These are phyloP conservation scores for Steccherinum ochraceum DNA, from an alignment of 768 basidiomycete species.

Conservation along the genomic window DNA sequence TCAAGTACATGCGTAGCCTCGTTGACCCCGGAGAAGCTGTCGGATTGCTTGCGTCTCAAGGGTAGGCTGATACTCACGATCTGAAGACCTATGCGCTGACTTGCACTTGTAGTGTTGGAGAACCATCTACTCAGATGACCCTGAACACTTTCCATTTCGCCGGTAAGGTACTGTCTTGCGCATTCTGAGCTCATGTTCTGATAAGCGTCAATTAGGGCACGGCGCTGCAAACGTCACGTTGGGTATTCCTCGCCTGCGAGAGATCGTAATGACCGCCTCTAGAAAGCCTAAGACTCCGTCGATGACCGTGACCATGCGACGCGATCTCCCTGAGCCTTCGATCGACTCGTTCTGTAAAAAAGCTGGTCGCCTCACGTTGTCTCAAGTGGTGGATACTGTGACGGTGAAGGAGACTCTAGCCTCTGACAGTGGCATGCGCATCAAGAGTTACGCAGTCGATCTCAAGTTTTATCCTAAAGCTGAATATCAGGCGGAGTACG, in stretches of 20 bases:
- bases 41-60: constrained; percentile 92
- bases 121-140: constrained; percentile 99
- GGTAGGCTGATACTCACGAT: too few species aligned
- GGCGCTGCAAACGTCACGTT: constrained; percentile 99
- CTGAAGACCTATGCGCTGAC: too few species aligned
- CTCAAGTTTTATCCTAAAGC: constrained; percentile 81
- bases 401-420: constrained; percentile 73
- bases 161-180: constrained; percentile 42
- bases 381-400: constrained; percentile 82
- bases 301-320: constrained; percentile 77
- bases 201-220: constrained; percentile 52
- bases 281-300: constrained; percentile 95
- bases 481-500: constrained; percentile 83
- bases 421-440: constrained; percentile 59
- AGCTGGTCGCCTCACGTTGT: constrained; percentile 77
- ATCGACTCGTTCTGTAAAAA: constrained; percentile 82
- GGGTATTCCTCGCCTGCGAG: constrained; percentile 96
- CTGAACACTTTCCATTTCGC: constrained; percentile 99
- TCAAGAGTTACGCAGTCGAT: constrained; percentile 73
- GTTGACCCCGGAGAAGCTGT: constrained; percentile 99
- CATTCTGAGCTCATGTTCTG: neutral
- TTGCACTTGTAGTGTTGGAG: constrained; percentile 95
- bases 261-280: constrained; percentile 99
- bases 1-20: constrained; percentile 89
- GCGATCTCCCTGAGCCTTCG: constrained; percentile 44